These are phyloP conservation scores for Phytomonas sp. DNA, from an alignment of 208 protist species.

Conservation along the genomic window DNA sequence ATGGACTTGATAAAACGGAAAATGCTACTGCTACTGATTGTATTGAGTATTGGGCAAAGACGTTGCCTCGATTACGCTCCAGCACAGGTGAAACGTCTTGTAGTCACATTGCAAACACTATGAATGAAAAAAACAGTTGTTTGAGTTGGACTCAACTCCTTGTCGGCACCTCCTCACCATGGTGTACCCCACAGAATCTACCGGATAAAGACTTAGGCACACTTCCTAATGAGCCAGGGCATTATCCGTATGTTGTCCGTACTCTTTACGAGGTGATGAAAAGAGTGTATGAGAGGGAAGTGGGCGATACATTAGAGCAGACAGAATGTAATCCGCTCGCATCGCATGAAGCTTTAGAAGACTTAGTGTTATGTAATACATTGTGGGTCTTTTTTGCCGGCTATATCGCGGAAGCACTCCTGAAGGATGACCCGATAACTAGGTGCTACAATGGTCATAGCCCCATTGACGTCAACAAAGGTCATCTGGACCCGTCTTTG, in stretches of 20 bases:
- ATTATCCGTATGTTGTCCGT: constrained; percentile 48
- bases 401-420: constrained; percentile 8
- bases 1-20: not conserved
- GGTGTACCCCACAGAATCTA: constrained; percentile 67
- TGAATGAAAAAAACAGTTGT: not conserved
- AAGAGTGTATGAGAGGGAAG: not conserved
- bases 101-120: not conserved
- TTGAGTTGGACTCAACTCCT: constrained; percentile 45
- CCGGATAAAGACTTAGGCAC: constrained; percentile 50
- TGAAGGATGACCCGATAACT: not conserved
- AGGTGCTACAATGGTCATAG: not conserved
- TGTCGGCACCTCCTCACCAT: constrained; percentile 54
- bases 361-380: constrained; percentile 32
- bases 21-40: constrained; percentile 6
- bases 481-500: not conserved
- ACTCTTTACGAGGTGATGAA: constrained; percentile 34
- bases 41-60: constrained; percentile 1
- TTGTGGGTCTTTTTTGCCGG: constrained; percentile 31
- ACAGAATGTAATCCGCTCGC: not conserved
- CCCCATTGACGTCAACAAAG: not conserved
- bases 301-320: not conserved
- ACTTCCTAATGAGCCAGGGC: constrained; percentile 71
- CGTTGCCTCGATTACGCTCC: constrained; percentile 13
- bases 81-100: not conserved
- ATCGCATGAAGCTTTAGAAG: constrained; percentile 14